Conservation (phyloP, 768 basidiomycete species). For the Suillus luteus region DNA sequence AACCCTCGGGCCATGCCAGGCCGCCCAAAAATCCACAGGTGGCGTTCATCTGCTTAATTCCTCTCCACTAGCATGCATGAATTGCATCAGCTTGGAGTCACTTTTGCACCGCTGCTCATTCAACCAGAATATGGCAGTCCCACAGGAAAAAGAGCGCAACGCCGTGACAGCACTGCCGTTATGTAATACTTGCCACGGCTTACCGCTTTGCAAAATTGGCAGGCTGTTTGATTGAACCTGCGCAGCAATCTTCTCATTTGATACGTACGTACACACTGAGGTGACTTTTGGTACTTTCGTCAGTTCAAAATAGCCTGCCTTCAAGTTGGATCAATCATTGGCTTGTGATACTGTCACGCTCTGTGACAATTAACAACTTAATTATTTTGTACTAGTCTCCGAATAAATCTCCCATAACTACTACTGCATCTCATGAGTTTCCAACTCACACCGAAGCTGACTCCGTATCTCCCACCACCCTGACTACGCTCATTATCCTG, state of each 20-base stretch:
- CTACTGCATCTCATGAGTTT: not conserved
- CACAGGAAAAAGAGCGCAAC: not conserved
- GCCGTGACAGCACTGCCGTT: not conserved
- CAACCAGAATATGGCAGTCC: not conserved
- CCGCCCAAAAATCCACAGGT: not conserved
- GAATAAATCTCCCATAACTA: conserved; percentile 8
- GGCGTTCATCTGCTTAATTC: too few species aligned
- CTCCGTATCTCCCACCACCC: not conserved
- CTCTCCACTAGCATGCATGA: not conserved
- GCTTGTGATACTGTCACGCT: not conserved
- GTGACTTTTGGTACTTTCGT: too few species aligned
- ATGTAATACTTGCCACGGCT: not conserved
- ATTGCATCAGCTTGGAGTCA: not conserved
- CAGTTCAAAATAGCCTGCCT: too few species aligned
- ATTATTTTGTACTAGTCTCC: not conserved
- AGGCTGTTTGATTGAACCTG: not conserved
- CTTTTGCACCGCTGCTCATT: not conserved
- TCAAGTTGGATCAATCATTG: too few species aligned
- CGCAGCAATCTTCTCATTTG: too few species aligned
- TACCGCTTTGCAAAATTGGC: not conserved
- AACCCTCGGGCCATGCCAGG: not conserved
- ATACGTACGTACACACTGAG: too few species aligned
- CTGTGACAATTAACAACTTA: not conserved
- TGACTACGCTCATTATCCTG: not conserved
- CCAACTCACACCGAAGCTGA: not conserved